phyloP scores from a whole-genome alignment of 2,329 filamentous ascomycete species.

The Aureobasidium lini region DNA sequence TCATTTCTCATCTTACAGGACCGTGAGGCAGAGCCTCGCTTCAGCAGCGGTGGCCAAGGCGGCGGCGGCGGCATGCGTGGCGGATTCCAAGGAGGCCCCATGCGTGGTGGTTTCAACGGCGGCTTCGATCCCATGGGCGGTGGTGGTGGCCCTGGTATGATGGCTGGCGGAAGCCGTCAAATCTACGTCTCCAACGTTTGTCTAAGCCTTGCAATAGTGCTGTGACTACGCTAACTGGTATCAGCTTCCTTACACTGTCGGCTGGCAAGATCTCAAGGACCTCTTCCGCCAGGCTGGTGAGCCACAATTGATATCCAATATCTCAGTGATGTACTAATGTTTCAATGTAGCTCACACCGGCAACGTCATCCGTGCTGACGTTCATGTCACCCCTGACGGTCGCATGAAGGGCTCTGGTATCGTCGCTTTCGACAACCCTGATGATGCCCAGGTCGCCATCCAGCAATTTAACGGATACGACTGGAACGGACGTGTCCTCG shows the following conservation, averaged over 20 bases:
- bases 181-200: conserved; percentile 98
- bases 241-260: conserved; percentile 92
- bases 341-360: conserved; percentile 47
- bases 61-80: conserved; percentile 37
- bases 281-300: conserved; percentile 95
- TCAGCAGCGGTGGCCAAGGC: conserved; percentile 60
- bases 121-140: conserved; percentile 43
- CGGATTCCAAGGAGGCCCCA: conserved; percentile 42
- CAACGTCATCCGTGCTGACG: conserved; percentile 86
- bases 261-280: conserved; percentile 98
- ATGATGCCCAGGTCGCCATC: conserved; percentile 93
- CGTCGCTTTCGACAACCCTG: conserved; percentile 88
- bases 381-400: conserved; percentile 84
- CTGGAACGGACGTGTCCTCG: conserved; percentile 88
- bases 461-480: conserved; percentile 98
- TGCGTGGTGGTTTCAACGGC: conserved; percentile 40
- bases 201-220: conserved; percentile 31
- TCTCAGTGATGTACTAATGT: not conserved
- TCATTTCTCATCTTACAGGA: conserved; percentile 51
- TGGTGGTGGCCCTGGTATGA: conserved; percentile 41
- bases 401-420: conserved; percentile 95
- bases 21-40: conserved; percentile 94
- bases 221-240: conserved; percentile 21
- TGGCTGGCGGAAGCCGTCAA: conserved; percentile 66
- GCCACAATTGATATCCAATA: conserved; percentile 32